Evolutionary conservation across 2,329 filamentous ascomycete genomes (phyloP), one percentile per base, ranked within the genome.

Genomic region (Arthrinium phaeospermum): DNA sequence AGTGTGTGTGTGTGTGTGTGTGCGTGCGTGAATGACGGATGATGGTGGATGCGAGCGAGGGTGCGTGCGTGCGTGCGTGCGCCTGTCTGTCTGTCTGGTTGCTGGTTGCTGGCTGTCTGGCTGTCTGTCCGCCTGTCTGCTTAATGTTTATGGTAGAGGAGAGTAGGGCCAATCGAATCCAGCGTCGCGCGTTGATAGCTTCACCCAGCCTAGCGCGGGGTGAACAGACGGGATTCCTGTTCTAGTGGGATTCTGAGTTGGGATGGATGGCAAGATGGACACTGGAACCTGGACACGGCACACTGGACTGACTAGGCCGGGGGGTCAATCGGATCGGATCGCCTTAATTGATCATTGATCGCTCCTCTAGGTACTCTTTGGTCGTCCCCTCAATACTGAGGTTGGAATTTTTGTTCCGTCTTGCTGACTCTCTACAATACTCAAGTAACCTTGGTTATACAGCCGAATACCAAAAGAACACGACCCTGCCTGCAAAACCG

Each of bases 141-240:
- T 61, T 64, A 41, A 41, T 64, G 57, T 64, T 64, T 64, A 64
- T 64, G 57, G 53, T 30, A 61, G 53, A 37, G 30, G 16, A 16
- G 30, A 61, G 53, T 37, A 61, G 53, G 30, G 53, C 53, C 46
- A 49, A 49, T 49, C 44, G 30, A 61, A 37, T 61, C 53, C 14
- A 34, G 30, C 30, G 53, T 61, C 53, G 37, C 53, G 53, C 53
- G 53, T 61, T 61, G 53, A 61, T 61, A 34, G 51, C 51, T 57
- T 57, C 51, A 57, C 51, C 27, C 27, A 57, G 51, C 27, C 51
- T 57, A 57, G 51, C 51, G 27, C 51, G 51, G 51, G 51, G 51
- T 57, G 51, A 34, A 49, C 22, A 22, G 14, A 57, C 34, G 51
- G 51, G 51, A 57, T 19, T 57, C 51, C 51, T 34, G 51, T 57